Base-by-base conservation (phyloP, 495 filamentous ascomycete species). In the Letharia columbiana region DNA sequence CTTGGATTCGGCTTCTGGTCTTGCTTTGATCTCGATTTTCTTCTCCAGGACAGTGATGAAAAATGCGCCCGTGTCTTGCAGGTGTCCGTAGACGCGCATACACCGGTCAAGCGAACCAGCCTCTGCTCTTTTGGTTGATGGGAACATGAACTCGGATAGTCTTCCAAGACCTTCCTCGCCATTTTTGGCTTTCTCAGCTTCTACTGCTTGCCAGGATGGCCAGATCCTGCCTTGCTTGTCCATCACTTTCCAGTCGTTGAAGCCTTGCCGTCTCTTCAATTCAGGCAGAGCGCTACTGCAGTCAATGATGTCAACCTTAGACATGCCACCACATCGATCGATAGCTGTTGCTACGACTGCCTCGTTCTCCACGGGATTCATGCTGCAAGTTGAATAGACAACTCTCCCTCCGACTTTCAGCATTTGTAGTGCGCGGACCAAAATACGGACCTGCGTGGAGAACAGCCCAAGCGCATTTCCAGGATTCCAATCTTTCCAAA, bases 361-460 rank as follows among this genome's bases (percentile, higher is more conserved):
- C 78, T 98, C 94, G 72, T 98, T 96, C 75, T 98, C 94, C 33
- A 98, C 82, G 0, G 94, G 93, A 76, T 97, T 98, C 89, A 98
- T 89, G 75, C 91, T 95, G 80, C 94, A 98, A 20, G 94, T 98
- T 10, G 92, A 97, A 78, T 98, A 98, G 39, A 98, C 92, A 12
- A 97, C 88, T 58, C 91, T 84, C 66, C 94, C 94, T 42, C 94
- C 94, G 52, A 90, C 89, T 77, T 97, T 98, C 31, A 98, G 81
- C 90, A 98, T 92, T 77, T 98, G 95, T 60, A 98, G 79, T 28
- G 92, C 92, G 63, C 95, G 89, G 61, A 96, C 88, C 61, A 98
- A 80, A 71, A 98, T 98, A 11, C 93, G 83, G 42, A 89, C 82
- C 75, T 98, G 94, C 2, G 89, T 92, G 28, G 84, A 74, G 74